phyloP scores from a whole-genome alignment of 2,329 filamentous ascomycete species.

The Aspergillus eucalypticola region DNA sequence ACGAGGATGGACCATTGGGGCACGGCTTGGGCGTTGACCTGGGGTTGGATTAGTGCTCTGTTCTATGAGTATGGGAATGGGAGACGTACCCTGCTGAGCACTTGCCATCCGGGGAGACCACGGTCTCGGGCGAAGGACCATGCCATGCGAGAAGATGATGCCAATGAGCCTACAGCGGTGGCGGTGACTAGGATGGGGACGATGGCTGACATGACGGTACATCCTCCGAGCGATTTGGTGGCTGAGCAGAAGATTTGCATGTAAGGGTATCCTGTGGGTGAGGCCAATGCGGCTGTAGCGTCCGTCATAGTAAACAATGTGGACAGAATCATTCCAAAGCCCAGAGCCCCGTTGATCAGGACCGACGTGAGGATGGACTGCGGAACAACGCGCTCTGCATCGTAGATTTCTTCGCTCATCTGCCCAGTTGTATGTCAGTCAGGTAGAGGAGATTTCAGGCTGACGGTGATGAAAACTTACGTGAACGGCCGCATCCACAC shows the following conservation, averaged over 20 bases:
- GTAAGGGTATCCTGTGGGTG: slow-evolving; percentile 1
- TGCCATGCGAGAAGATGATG: not conserved
- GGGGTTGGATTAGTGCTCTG: not conserved
- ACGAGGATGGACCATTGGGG: slow-evolving; percentile 7
- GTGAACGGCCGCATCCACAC: slow-evolving; percentile 1
- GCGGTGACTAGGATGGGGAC: slow-evolving; percentile 1
- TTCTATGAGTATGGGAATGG: no score
- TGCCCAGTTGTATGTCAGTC: not conserved
- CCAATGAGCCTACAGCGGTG: not conserved
- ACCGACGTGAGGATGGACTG: slow-evolving; percentile 8
- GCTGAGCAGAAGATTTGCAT: slow-evolving; percentile 3
- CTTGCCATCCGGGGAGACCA: slow-evolving; percentile 1
- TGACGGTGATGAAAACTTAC: not conserved
- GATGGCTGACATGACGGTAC: slow-evolving; percentile 6
- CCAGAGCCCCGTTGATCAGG: slow-evolving; percentile 1
- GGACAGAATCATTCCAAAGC: slow-evolving; percentile 3
- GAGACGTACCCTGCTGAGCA: not conserved
- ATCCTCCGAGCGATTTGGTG: not conserved
- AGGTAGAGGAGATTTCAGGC: not conserved
- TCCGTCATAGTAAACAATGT: slow-evolving; percentile 8
- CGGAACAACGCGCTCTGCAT: slow-evolving; percentile 1
- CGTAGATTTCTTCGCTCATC: slow-evolving; percentile 8
- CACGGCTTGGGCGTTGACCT: slow-evolving; percentile 6
- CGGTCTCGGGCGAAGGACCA: slow-evolving; percentile 3
- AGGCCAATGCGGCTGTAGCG: not conserved